Evolutionary conservation across 345 rosid species (phyloP), one percentile per base, ranked within the genome.

Genomic region (Boechera retrofracta): DNA sequence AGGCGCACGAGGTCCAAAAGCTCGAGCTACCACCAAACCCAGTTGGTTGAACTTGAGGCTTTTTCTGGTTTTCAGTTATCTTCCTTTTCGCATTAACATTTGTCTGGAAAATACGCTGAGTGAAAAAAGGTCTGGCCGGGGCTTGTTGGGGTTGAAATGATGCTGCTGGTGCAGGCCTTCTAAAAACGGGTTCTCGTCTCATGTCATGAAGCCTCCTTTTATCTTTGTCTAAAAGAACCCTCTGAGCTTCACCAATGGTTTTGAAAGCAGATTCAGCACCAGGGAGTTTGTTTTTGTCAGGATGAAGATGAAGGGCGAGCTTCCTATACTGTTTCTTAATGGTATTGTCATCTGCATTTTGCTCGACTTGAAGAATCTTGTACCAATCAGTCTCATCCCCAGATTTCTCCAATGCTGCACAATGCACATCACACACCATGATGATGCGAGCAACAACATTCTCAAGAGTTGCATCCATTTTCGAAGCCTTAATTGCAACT

Each of bases 231-330:
- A 86, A 82, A 62, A 95, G 99, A 61, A 89, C 79, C 64, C 86
- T 86, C 62, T 91, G 93, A 63, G 99, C 99, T 79, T 95, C 96
- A 36, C 91, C 94, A 73, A 92, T 83, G 67, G 83, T 78, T 82
- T 95, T 92, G 77, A 92, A 95, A 45, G 99, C 99, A 72, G 90
- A 82, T 80, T 95, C 99, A 7, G 98, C 97, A 26, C 99, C 97
- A 49, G 98, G 89, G 71, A 92, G 85, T 74, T 86, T 86, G 79
- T 89, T 95, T 81, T 95, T 95, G 80, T 95, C 98, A 2, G 98
- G 99, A 80, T 95, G 99, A 60, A 95, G 97, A 52, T 56, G 80
- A 55, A 95, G 90, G 18, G 99, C 98, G 68, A 87, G 83, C 84
- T 88, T 95, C 79, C 77, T 84, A 60, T 88, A 95, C 84, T 92